A percentile compares a stretch with the other conserved stretches of the same genome.
Evolutionary conservation across 352 stramenopile genomes (phyloP).

Genomic region (Thraustochytrium striatum): DNA sequence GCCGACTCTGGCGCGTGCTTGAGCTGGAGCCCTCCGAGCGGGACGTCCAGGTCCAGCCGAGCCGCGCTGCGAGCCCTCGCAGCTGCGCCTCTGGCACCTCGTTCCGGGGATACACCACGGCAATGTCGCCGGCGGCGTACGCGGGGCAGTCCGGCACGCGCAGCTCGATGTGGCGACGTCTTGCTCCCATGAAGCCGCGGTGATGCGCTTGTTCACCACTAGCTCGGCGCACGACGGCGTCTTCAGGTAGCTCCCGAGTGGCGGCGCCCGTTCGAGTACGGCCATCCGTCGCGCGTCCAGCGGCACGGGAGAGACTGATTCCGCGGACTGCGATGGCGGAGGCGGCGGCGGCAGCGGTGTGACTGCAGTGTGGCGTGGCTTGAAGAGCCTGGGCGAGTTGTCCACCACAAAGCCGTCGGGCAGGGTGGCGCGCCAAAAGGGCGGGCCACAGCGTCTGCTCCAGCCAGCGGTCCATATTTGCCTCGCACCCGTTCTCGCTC

Average conservation of each 20-base stretch:
- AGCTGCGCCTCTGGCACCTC: not conserved
- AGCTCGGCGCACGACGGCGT: not conserved
- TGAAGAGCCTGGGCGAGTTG: conserved; percentile 53
- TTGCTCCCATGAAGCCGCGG: conserved; percentile 7
- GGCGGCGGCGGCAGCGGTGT: not conserved
- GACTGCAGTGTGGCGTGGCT: not conserved
- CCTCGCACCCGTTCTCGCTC: conserved; percentile 74
- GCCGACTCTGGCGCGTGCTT: conserved; percentile 62
- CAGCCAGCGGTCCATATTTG: conserved; percentile 56
- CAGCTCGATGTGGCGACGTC: conserved; percentile 33
- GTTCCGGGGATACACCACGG: conserved; percentile 36
- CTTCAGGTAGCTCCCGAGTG: not conserved
- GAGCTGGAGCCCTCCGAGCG: conserved; percentile 47
- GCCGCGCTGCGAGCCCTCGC: not conserved
- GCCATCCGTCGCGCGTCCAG: not conserved
- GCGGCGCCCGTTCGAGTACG: not conserved
- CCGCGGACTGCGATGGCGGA: not conserved
- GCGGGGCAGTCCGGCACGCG: not conserved
- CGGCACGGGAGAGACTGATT: not conserved
- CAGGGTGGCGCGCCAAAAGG: conserved; percentile 46
- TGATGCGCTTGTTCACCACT: not conserved
- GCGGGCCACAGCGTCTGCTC: not conserved
- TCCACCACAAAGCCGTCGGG: conserved; percentile 64
- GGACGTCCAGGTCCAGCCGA: not conserved
- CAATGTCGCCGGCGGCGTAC: conserved; percentile 32